Evolutionary conservation across 306 rosid genomes (phyloP).

Genomic region (Benincasa hispida): DNA sequence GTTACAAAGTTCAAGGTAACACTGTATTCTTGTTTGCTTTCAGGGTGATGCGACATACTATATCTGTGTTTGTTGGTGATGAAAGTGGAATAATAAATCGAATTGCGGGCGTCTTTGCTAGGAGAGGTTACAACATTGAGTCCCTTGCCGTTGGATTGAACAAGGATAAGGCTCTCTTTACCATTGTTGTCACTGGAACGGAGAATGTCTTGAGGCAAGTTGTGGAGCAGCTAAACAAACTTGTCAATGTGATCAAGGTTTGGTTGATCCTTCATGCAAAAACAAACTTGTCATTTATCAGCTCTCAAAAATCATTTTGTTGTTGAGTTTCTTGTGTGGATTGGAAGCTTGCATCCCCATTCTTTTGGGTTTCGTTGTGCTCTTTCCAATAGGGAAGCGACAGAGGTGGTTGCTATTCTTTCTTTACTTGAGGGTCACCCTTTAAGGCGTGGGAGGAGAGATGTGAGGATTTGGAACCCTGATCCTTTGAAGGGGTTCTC

Average conservation of each 20-base stretch:
- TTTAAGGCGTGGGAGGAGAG: too few relatives aligned
- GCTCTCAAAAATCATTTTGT: too few relatives aligned
- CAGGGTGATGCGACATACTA: constrained; percentile 45
- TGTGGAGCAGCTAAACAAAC: constrained; percentile 54
- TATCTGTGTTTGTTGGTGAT: constrained; percentile 57
- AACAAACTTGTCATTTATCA: too few relatives aligned
- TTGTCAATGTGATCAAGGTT: constrained; percentile 46
- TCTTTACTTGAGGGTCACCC: too few relatives aligned
- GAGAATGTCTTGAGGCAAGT: constrained; percentile 42
- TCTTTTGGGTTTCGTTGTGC: too few relatives aligned
- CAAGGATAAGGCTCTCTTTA: constrained; percentile 52
- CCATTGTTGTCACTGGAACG: constrained; percentile 45
- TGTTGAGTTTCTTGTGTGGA: too few relatives aligned
- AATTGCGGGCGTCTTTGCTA: constrained; percentile 52
- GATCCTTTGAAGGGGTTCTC: too few relatives aligned
- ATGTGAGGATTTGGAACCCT: too few relatives aligned
- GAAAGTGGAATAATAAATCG: constrained; percentile 61
- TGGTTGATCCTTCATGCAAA: neutral
- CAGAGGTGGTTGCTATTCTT: too few relatives aligned
- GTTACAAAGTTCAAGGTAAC: neutral
- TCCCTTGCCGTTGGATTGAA: constrained; percentile 55
- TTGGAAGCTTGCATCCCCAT: too few relatives aligned
- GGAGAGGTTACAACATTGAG: constrained; percentile 59
- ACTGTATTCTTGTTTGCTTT: constrained; percentile 1
- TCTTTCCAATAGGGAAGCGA: too few relatives aligned